These are phyloP conservation scores for Mycena citricolor DNA, from an alignment of 1,284 basidiomycete species.

Conservation along the genomic window DNA sequence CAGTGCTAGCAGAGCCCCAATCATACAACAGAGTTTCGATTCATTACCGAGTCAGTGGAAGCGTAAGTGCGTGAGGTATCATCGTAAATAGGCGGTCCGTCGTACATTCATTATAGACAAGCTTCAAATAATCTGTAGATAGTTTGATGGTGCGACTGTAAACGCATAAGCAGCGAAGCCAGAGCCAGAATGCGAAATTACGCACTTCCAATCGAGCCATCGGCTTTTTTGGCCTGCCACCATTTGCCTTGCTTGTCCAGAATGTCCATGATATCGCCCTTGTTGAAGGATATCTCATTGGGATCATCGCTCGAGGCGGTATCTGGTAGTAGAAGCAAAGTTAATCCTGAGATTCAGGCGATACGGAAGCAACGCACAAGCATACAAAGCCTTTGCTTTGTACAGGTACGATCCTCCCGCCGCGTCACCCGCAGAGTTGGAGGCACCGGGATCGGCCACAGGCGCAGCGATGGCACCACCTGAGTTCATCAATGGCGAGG, in stretches of 20 bases:
- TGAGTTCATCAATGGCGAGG: constrained; percentile 62
- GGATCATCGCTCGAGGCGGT: constrained; percentile 93
- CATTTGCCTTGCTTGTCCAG: constrained; percentile 92
- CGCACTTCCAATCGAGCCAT: constrained; percentile 81
- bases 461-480: constrained; percentile 40
- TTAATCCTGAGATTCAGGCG: background rate
- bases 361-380: constrained; percentile 55
- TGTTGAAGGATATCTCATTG: constrained; percentile 91
- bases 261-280: constrained; percentile 93
- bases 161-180: background rate
- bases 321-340: constrained; percentile 48
- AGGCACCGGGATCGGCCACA: constrained; percentile 55
- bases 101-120: constrained; percentile 18
- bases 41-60: constrained; percentile 19
- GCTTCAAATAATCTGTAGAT: constrained; percentile 54
- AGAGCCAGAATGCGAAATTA: constrained; percentile 17
- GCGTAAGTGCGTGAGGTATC: constrained; percentile 27
- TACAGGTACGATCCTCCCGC: constrained; percentile 52
- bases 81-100: constrained; percentile 26
- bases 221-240: constrained; percentile 89
- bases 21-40: constrained; percentile 24
- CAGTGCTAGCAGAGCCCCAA: too few species aligned
- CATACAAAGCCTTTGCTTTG: constrained; percentile 85
- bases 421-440: constrained; percentile 41
- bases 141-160: constrained; percentile 9